Evolutionary conservation across 2,329 filamentous ascomycete species (phyloP).

Genomic region (Dactylellina parvicollis): DNA sequence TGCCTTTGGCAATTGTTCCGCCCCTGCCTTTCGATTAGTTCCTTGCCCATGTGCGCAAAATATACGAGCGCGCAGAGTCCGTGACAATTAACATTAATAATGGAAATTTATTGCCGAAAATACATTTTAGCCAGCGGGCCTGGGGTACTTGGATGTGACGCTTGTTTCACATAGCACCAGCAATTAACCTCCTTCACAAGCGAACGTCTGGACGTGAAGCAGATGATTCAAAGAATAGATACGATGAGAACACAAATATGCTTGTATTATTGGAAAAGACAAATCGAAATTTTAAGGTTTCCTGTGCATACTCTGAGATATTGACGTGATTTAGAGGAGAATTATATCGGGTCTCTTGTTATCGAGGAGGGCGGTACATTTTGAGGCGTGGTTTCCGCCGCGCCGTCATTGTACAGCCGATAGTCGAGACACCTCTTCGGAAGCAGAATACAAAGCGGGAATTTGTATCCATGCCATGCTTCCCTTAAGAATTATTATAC

Average conservation of each 20-base stretch:
- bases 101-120: slow-evolving; percentile 52
- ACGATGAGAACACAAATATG: too few relatives aligned
- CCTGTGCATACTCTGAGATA: background rate
- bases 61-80: slow-evolving; percentile 13
- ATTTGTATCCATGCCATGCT: slow-evolving; percentile 39
- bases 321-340: slow-evolving; percentile 10
- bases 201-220: slow-evolving; percentile 11
- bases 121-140: slow-evolving; percentile 36
- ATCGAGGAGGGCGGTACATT: slow-evolving; percentile 18
- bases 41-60: slow-evolving; percentile 12
- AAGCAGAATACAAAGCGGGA: slow-evolving; percentile 45
- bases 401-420: slow-evolving; percentile 21
- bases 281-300: too few relatives aligned
- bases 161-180: slow-evolving; percentile 47
- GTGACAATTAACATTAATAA: slow-evolving; percentile 52
- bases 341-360: slow-evolving; percentile 33
- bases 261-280: too few relatives aligned
- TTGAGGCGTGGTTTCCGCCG: slow-evolving; percentile 27
- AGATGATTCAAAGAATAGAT: too few relatives aligned
- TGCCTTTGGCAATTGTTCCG: background rate
- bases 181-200: slow-evolving; percentile 43
- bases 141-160: slow-evolving; percentile 30
- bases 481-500: slow-evolving; percentile 12
- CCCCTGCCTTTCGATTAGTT: background rate
- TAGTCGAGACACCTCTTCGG: slow-evolving; percentile 31